Evolutionary conservation across 495 filamentous ascomycete species (phyloP), one percentile per base, ranked within the genome.

Genomic region (Xylaria grammica): DNA sequence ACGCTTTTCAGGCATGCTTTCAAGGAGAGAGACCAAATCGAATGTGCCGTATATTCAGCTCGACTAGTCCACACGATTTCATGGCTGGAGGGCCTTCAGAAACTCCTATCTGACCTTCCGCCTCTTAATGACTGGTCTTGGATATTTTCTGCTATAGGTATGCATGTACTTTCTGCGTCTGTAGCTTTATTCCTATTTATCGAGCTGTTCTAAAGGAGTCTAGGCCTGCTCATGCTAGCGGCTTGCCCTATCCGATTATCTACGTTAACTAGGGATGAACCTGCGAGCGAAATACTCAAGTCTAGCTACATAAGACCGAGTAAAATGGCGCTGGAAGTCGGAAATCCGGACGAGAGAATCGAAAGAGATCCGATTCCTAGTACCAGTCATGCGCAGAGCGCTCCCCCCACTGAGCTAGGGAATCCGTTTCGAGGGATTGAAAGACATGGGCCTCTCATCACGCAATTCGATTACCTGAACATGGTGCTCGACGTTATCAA

Each of bases 101-200:
- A 1, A 7, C 19, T 51, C 30, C 5, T 9, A 27, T 15, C 3
- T 2, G 19, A 8, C 5, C 26, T 51, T 3, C 49, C 49, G 6
- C 49, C 49, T 9, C 8, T 8, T 51, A 27, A 51, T 30, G n/a
- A 30, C 19, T n/a, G 3, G 30, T 3, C 1, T n/a, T 51, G 49
- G 49, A n/a, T 51, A n/a, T 51, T n/a, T 4, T 51, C 49, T 19
- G 49, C 27, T 3, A 51, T 30, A 51, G 49, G 49, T 51, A 30
- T n/a, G 49, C 6, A 8, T 30, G 26, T 30, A n/a, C 30, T 51
- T 30, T 19, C 3, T 51, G 19, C 27, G 19, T n/a, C 49, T 51
- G 11, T 17, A 10, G 27, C 49, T n/a, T 51, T 27, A 6, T 9
- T 3, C 0, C 15, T 19, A 9, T 19, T 2, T 29, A 29, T 8